Percentiles rank a stretch among this genome's conserved stretches.
phyloP scores from a whole-genome alignment of 2,329 filamentous ascomycete species.

The Tolypocladium inflatum region DNA sequence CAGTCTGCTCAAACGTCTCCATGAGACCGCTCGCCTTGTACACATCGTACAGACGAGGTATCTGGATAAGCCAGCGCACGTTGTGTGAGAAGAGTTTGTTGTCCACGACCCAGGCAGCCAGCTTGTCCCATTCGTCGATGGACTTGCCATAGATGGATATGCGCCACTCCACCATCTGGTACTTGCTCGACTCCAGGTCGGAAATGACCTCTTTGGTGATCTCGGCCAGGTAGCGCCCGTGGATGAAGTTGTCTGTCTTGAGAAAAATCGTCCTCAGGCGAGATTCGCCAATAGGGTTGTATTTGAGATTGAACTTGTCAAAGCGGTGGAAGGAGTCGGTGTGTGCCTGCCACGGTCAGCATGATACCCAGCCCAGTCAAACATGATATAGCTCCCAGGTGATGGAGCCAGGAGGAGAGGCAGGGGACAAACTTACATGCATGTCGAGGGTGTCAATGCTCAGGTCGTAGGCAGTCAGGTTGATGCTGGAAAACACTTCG shows the following conservation, averaged over 20 bases:
- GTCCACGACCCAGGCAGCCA: constrained; percentile 94
- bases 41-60: constrained; percentile 89
- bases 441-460: constrained; percentile 98
- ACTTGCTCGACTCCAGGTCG: constrained; percentile 96
- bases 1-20: constrained; percentile 81
- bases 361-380: background rate
- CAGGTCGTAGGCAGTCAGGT: constrained; percentile 91
- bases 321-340: constrained; percentile 98
- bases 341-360: constrained; percentile 54
- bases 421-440: constrained; percentile 57
- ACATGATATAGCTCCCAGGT: background rate
- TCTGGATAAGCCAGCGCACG: constrained; percentile 92
- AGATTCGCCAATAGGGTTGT: constrained; percentile 95
- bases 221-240: constrained; percentile 90
- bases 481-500: constrained; percentile 96
- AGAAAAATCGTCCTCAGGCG: constrained; percentile 94
- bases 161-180: constrained; percentile 99
- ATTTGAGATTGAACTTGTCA: constrained; percentile 99
- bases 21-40: constrained; percentile 86
- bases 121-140: constrained; percentile 92
- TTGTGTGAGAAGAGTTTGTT: constrained; percentile 98
- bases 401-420: background rate
- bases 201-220: constrained; percentile 97
- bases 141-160: constrained; percentile 94
- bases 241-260: constrained; percentile 97